A percentile compares a stretch with the other conserved stretches of the same genome.
phyloP scores from a whole-genome alignment of 106 monocot species.

The Acanthochlamys bracteata region DNA sequence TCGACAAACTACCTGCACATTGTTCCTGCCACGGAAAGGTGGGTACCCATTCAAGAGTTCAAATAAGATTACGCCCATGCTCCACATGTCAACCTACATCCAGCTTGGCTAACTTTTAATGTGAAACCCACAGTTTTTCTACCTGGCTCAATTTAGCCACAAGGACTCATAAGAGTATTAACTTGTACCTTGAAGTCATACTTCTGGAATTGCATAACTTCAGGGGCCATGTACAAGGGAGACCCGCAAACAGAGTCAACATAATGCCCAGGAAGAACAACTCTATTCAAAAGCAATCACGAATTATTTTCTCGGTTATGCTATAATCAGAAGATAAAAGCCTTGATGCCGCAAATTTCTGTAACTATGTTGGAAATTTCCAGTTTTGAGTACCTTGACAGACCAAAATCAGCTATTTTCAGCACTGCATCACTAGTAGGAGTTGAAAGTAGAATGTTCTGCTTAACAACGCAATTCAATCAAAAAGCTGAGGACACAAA shows the following conservation, averaged over 20 bases:
- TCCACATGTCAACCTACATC: conserved; percentile 58
- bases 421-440: conserved; percentile 23
- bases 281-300: conserved; percentile 15
- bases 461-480: conserved; percentile 1
- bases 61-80: conserved; percentile 51
- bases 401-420: conserved; percentile 66
- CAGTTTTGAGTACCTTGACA: conserved; percentile 32
- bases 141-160: neutral
- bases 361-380: too few relatives aligned
- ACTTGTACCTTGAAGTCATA: conserved; percentile 43
- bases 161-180: neutral
- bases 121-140: neutral
- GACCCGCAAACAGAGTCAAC: conserved; percentile 44
- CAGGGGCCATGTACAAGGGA: conserved; percentile 57
- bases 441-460: conserved; percentile 55
- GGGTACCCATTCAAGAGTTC: conserved; percentile 65
- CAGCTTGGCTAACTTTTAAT: neutral
- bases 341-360: too few relatives aligned
- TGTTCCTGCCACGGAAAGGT: conserved; percentile 39
- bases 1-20: conserved; percentile 41
- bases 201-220: conserved; percentile 60
- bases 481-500: neutral
- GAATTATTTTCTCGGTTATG: neutral
- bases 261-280: conserved; percentile 49
- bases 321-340: too few relatives aligned